A percentile compares a stretch with the other conserved stretches of the same genome.
Conservation (phyloP, 208 protist genomes). For the Wallacemonas sp. region DNA sequence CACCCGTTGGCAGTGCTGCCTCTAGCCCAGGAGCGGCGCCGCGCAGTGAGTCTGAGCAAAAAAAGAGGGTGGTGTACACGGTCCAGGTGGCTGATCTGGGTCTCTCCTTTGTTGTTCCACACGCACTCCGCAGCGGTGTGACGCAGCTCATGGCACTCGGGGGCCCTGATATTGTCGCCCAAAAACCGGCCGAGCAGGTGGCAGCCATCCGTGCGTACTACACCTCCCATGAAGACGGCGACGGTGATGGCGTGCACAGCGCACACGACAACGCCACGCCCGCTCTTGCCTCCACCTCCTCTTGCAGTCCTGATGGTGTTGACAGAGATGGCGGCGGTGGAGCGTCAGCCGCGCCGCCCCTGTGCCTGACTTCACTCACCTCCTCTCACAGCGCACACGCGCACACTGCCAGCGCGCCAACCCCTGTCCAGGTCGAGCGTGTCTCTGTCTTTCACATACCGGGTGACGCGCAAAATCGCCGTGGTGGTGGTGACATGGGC, state of each 20-base stretch:
- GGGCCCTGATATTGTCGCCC: constrained; percentile 1
- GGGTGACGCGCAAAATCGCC: neutral
- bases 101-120: constrained; percentile 45
- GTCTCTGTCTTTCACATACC: constrained; percentile 11
- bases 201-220: neutral
- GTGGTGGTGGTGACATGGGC: neutral
- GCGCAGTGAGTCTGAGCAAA: neutral
- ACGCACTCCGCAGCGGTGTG: constrained; percentile 30
- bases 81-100: constrained; percentile 49
- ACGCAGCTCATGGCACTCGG: constrained; percentile 11
- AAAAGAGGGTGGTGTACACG: constrained; percentile 22
- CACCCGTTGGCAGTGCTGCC: too few relatives aligned
- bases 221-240: neutral
- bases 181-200: neutral
- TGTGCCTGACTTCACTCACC: too few relatives aligned
- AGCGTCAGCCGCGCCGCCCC: too few relatives aligned
- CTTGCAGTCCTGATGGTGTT: too few relatives aligned
- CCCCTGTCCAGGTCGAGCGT: constrained; percentile 10
- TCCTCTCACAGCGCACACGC: neutral
- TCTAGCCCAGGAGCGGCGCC: too few relatives aligned
- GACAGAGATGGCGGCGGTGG: too few relatives aligned
- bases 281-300: too few relatives aligned
- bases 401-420: neutral
- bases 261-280: neutral
- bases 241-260: neutral